Evolutionary conservation across 2,329 filamentous ascomycete genomes (phyloP).

Genomic region (Alternaria incomplexa): DNA sequence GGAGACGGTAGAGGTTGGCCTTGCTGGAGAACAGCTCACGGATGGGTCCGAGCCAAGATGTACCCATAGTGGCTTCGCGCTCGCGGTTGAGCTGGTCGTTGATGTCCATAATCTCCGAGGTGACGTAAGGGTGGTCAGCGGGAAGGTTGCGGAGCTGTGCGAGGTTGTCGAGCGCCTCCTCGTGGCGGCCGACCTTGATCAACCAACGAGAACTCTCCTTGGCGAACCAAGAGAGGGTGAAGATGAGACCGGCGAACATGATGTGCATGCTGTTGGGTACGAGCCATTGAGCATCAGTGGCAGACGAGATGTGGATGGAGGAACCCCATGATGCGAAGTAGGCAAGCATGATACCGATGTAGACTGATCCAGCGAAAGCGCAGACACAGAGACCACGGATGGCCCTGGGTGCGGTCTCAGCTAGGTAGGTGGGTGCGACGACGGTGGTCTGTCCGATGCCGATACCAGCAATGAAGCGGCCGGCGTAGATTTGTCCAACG

Average conservation of each 20-base stretch:
- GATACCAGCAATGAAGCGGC: constrained; percentile 69
- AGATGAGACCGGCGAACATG: constrained; percentile 77
- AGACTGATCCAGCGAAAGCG: constrained; percentile 73
- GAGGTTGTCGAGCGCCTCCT: constrained; percentile 64
- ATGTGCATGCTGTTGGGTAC: constrained; percentile 77
- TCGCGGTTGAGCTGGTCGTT: constrained; percentile 71
- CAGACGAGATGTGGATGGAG: constrained; percentile 58
- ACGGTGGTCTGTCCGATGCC: constrained; percentile 72
- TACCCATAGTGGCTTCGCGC: constrained; percentile 71
- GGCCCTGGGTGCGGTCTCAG: constrained; percentile 72
- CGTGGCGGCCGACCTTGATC: constrained; percentile 67
- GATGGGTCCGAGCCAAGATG: constrained; percentile 68
- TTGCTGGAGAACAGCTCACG: constrained; percentile 72
- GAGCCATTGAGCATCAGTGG: constrained; percentile 58
- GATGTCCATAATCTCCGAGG: constrained; percentile 68
- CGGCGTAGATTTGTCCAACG: constrained; percentile 64
- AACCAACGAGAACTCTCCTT: constrained; percentile 75
- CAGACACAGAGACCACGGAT: constrained; percentile 77
- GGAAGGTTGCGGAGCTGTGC: constrained; percentile 65
- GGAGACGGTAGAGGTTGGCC: constrained; percentile 75
- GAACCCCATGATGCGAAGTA: constrained; percentile 72
- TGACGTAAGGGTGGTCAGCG: constrained; percentile 65
- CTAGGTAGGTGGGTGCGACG: constrained; percentile 73
- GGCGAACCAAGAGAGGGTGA: constrained; percentile 71
- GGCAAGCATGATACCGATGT: constrained; percentile 77